These are phyloP conservation scores for Aspergillus asperescens DNA, from an alignment of 495 filamentous ascomycete species.

Conservation along the genomic window DNA sequence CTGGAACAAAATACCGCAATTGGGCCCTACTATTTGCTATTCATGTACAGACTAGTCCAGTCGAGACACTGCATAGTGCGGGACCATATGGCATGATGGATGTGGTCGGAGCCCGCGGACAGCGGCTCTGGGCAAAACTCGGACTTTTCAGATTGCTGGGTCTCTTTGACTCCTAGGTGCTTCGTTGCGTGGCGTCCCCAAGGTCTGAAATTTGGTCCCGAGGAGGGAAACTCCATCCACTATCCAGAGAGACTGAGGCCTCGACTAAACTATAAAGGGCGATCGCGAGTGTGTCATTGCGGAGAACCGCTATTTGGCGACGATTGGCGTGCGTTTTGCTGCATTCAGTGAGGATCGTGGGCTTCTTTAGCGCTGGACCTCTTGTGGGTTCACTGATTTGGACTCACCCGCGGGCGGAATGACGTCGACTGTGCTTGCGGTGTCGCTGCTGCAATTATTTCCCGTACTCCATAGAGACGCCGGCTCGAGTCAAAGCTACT, in stretches of 20 bases:
- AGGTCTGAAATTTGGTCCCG: background rate
- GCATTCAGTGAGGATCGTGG: conserved; percentile 11
- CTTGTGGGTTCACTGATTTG: conserved; percentile 1
- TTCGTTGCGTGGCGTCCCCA: background rate
- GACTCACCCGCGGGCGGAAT: conserved; percentile 3
- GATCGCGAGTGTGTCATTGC: background rate
- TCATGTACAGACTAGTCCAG: too few relatives aligned
- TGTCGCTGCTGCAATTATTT: too few relatives aligned
- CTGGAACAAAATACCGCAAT: conserved; percentile 2
- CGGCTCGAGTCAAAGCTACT: too few relatives aligned
- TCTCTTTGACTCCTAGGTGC: too few relatives aligned
- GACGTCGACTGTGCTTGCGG: conserved; percentile 11
- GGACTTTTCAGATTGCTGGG: background rate
- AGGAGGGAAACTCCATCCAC: conserved; percentile 13
- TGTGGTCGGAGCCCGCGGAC: background rate
- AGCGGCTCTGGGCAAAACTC: too few relatives aligned
- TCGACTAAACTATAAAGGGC: background rate
- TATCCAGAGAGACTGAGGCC: conserved; percentile 7
- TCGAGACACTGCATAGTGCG: too few relatives aligned
- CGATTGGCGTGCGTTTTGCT: conserved; percentile 9
- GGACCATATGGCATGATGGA: background rate
- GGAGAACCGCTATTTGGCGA: conserved; percentile 12
- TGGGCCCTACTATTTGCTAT: background rate
- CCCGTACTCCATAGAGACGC: too few relatives aligned
- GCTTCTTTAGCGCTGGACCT: conserved; percentile 11